Conservation (phyloP, 2,329 filamentous ascomycete species). For the Diaporthe citrichinensis region DNA sequence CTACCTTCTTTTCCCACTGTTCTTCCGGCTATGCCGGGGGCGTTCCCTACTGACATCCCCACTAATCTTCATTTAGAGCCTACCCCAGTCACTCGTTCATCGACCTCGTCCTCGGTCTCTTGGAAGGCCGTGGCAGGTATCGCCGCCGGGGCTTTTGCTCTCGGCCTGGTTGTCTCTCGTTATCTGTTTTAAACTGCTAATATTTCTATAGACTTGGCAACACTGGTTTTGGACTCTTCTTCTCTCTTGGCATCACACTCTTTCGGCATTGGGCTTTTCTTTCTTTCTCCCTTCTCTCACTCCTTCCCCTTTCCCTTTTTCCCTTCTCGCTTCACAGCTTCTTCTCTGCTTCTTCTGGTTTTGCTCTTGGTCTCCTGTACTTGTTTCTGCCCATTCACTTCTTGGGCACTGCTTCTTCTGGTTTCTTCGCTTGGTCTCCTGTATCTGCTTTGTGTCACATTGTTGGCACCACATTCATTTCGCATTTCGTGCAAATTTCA, state of each 20-base stretch:
- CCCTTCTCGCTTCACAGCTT: not conserved
- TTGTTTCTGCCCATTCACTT: not conserved
- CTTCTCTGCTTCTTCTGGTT: slow-evolving; percentile 6
- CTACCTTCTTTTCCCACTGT: slow-evolving; percentile 2
- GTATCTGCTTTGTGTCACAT: slow-evolving; percentile 10
- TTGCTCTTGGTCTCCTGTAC: slow-evolving; percentile 15
- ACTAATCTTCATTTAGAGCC: slow-evolving; percentile 1
- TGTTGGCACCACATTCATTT: slow-evolving; percentile 18
- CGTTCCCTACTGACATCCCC: slow-evolving; percentile 16
- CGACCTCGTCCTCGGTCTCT: slow-evolving; percentile 14
- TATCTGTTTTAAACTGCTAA: slow-evolving; percentile 30
- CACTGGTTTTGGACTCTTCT: not conserved
- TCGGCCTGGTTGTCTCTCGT: slow-evolving; percentile 38
- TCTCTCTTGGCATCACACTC: not conserved
- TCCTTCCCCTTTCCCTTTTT: not conserved
- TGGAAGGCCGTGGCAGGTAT: slow-evolving; percentile 37
- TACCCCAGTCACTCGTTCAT: not conserved
- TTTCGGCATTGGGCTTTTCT: not conserved
- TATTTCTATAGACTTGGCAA: slow-evolving; percentile 3
- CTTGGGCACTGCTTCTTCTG: slow-evolving; percentile 4
- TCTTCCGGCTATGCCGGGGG: not conserved
- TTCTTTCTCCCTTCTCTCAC: not conserved
- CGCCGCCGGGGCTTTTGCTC: slow-evolving; percentile 36
- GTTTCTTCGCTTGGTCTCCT: slow-evolving; percentile 10
- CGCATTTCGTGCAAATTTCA: not conserved